Percentiles rank a stretch among this genome's conserved stretches.
These are phyloP conservation scores for Phytophthora sojae DNA, from an alignment of 352 stramenopile genomes.

Conservation along the genomic window DNA sequence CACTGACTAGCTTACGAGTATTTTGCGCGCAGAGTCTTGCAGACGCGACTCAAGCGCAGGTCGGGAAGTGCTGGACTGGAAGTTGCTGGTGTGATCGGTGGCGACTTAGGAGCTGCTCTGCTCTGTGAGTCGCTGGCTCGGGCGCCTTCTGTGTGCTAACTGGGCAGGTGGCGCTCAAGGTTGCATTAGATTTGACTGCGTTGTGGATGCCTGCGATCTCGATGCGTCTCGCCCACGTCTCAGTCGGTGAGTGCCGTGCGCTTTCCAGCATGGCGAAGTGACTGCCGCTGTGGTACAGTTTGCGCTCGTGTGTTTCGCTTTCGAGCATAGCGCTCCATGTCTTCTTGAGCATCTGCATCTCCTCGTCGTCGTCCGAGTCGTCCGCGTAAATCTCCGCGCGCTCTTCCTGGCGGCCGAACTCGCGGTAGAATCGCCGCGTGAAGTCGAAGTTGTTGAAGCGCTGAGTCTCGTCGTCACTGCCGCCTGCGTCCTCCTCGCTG, in stretches of 20 bases:
- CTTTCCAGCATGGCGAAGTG: slow-evolving; percentile 52
- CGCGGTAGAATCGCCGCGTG: slow-evolving; percentile 46
- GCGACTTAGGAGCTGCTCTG: slow-evolving; percentile 17
- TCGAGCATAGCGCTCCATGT: slow-evolving; percentile 58
- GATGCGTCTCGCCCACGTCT: slow-evolving; percentile 60
- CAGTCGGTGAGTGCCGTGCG: slow-evolving; percentile 20
- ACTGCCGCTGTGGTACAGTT: slow-evolving; percentile 48
- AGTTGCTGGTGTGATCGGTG: slow-evolving; percentile 29
- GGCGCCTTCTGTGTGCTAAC: slow-evolving; percentile 12
- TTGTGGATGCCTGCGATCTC: slow-evolving; percentile 65
- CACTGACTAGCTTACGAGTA: slow-evolving; percentile 14
- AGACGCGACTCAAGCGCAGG: slow-evolving; percentile 20
- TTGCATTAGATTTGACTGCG: background rate
- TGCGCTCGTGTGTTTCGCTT: slow-evolving; percentile 55
- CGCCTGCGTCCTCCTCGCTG: slow-evolving; percentile 26
- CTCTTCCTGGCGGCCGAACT: slow-evolving; percentile 36
- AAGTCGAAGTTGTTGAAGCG: slow-evolving; percentile 45
- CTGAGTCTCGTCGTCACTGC: slow-evolving; percentile 27
- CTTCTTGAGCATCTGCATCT: slow-evolving; percentile 64
- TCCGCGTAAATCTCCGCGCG: slow-evolving; percentile 26
- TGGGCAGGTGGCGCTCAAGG: slow-evolving; percentile 2
- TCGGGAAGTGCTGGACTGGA: slow-evolving; percentile 18
- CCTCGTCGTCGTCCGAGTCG: slow-evolving; percentile 61
- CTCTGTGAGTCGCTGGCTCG: slow-evolving; percentile 5
- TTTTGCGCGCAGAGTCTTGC: background rate